Conservation (phyloP, 2,329 filamentous ascomycete species). For the Diaporthe humulicola region DNA sequence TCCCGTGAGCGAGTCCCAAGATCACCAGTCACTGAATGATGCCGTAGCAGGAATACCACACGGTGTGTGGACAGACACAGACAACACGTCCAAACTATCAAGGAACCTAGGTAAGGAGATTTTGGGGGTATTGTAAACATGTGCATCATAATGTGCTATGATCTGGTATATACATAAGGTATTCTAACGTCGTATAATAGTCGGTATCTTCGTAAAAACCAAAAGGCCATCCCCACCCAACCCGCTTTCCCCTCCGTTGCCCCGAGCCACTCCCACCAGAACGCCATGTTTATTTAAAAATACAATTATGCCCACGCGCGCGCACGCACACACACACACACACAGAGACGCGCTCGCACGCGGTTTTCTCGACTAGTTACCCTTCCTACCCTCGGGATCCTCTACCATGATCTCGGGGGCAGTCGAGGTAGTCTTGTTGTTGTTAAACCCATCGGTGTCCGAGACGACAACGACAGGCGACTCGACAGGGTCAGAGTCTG, state of each 20-base stretch:
- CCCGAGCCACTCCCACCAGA: neutral
- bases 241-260: neutral
- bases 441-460: neutral
- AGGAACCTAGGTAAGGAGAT: neutral
- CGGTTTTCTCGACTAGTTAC: neutral
- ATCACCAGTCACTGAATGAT: too few species aligned
- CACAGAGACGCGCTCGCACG: neutral
- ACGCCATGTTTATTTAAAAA: neutral
- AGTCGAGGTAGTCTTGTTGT: neutral
- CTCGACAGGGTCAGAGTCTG: neutral
- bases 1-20: too few species aligned
- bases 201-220: constrained; percentile 17
- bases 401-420: constrained; percentile 32
- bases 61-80: neutral
- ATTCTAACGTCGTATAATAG: constrained; percentile 1
- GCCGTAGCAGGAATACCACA: too few species aligned
- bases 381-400: neutral
- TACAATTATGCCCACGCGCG: neutral
- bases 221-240: neutral
- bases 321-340: neutral
- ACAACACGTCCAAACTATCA: neutral
- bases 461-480: constrained; percentile 20
- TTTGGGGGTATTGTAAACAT: neutral
- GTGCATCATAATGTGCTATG: constrained; percentile 9
- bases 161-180: constrained; percentile 20